Base-by-base conservation (phyloP, 2,329 filamentous ascomycete species). In the Cladophialophora psammophila region DNA sequence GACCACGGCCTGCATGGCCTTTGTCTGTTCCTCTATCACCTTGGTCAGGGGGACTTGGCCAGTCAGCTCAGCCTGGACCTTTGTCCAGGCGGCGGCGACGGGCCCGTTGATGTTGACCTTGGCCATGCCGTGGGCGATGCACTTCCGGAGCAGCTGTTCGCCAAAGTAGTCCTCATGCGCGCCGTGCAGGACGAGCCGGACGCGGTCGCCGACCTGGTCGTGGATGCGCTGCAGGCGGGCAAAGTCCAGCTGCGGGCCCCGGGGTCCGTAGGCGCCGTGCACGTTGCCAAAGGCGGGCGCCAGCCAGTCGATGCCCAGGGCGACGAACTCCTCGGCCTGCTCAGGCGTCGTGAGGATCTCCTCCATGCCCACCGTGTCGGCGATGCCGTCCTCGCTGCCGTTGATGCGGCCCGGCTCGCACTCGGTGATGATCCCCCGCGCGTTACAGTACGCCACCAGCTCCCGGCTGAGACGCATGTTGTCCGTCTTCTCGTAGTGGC, bases 261-360 rank as follows among this genome's bases (percentile, higher is more conserved):
- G 52, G 20, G 69, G 67, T 0, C 90, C 90, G 76, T 93, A 92
- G 72, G 88, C 86, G 5, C 90, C 90, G 78, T 93, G 90, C 52
- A 93, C 87, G 73, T 92, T 93, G 4, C 90, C 90, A 78, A 93
- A 91, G 0, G 89, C 89, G 0, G 90, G 90, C 2, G 91, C 91
- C n/a, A 93, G 80, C 80, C 89, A 89, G 73, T 92, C 88, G 74
- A 93, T 90, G 0, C 89, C 90, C 12, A 89, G 90, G 1, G 82
- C 84, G 2, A 91, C 84, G 72, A 93, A 93, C 72, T 91, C 87
- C 69, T 88, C 85, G 7, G 88, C 89, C 77, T 92, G 86, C 70
- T 90, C 88, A 0, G 86, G 84, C 0, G 88, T 91, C 0, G 90
- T 93, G 69, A 92, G 78, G 68, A 89, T 76, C 0, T 85, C 85